Evolutionary conservation across 768 basidiomycete genomes (phyloP), one percentile per base, ranked within the genome.

Genomic region (Leccinum disarticulatum): DNA sequence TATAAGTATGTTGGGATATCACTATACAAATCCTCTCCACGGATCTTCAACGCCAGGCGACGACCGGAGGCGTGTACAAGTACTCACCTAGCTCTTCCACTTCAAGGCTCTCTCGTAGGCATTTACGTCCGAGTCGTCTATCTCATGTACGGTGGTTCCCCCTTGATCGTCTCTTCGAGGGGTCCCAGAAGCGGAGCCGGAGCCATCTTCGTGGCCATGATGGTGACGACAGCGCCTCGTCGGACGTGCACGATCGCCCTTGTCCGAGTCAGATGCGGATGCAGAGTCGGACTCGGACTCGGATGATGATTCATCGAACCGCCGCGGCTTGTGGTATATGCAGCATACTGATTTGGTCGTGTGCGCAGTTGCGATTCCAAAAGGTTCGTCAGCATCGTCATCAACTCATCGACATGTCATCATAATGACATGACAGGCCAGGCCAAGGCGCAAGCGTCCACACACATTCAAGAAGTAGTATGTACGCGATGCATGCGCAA

Each of bases 271-370:
- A 0, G 73, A 67, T 38, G 73, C 79, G 0, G 75, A 59, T 10
- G 28, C 46, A 2, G 83, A 81, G 46, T 36, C 79, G 0, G 75
- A 59, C 4, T 28, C 55, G 2, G 83, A 84, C 46, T 83, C 82
- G 35, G 85, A 86, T 0, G 87, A 91, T 1, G 92, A 93, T 68
- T 94, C 92, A 74, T 93, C 92, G 61, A 92, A 94, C 53, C 69
- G 76, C 57, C 83, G 81, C 1, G 89, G 88, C 69, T 88, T 90
- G 70, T 94, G 92, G 69, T 95, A 96, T 68, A 98, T 96, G 73
- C 95, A 98, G 72, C 95, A 98, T 53, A 97, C 95, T 98, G 63
- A n/a, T 41, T 41, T 17, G 38, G 17, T 38, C 36, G 36, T 33
- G 11, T 8, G 22, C 17, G 36, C 35, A 55, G 17, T 41, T 17